Base-by-base conservation (phyloP, 2,329 filamentous ascomycete species). In the Paraconiothyrium brasiliense region DNA sequence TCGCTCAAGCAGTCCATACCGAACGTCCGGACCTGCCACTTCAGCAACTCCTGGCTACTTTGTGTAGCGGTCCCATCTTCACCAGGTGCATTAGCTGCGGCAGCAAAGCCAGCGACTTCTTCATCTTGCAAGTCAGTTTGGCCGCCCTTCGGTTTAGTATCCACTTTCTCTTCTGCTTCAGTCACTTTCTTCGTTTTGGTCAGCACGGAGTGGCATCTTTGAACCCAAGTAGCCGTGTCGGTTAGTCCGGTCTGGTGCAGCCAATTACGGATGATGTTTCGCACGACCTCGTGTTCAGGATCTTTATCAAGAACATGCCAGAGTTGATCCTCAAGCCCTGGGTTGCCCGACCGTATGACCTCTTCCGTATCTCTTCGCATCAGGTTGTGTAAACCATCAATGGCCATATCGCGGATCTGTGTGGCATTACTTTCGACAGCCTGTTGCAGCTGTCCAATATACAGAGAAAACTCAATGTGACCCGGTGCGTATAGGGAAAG, bases 1-100 rank as follows among this genome's bases (percentile, higher is more conserved):
- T 97, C 93, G 66, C 89, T 90, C 48, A 99, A 84, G 74, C 93
- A 93, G 68, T 90, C 89, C 87, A 99, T 94, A 13, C 93, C 94
- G 79, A 98, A 98, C 1, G 93, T 93, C 37, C 92, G 89, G 7
- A 97, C 94, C 77, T 99, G 95, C 95, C 95, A 99, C 68, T 93
- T 89, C 63, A 99, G 83, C 14, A 95, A 87, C 76, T 99, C 95
- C 70, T 96, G 93, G 22, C 93, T 82, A 14, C 78, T 77, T 24
- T 79, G 79, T 1, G 76, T 69, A 6, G 75, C 72, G 41, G 78
- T 72, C 20, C 77, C 70, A 41, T 83, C 81, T 8, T 82, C 80
- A 24, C 79, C 81, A 8, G 76, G 82, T 3, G 83, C 86, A 30
- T 88, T 89, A 32, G 85, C 85, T 1, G 91, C 89, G n/a, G 90